Percentiles rank a stretch among this genome's conserved stretches.
Conservation (phyloP, 345 rosid genomes). For the Gossypioides kirkii region DNA sequence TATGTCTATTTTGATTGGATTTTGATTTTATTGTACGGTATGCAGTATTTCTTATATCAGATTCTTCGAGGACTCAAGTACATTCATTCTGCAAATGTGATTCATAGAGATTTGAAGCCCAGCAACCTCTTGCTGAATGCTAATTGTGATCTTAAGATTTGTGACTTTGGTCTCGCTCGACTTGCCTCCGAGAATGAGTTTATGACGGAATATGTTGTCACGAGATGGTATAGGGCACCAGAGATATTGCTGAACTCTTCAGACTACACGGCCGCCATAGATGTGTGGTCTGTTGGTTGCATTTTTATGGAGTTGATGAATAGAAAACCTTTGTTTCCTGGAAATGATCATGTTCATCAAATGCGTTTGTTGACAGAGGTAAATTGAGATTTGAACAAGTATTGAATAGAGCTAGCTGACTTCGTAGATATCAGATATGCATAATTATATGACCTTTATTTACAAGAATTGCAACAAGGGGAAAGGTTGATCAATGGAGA, state of each 20-base stretch:
- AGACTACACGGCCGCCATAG: conserved; percentile 85
- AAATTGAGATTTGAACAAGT: conserved; percentile 9
- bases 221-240: conserved; percentile 98
- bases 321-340: conserved; percentile 87
- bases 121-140: conserved; percentile 86
- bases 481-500: neutral
- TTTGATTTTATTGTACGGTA: conserved; percentile 1
- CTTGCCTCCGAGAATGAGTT: conserved; percentile 79
- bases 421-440: neutral
- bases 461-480: neutral
- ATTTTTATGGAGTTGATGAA: conserved; percentile 97
- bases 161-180: conserved; percentile 93
- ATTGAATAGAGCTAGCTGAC: neutral
- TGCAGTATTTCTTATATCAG: conserved; percentile 95
- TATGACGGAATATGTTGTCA: conserved; percentile 98
- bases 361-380: conserved; percentile 93
- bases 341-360: conserved; percentile 92
- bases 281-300: conserved; percentile 99
- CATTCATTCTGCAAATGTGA: conserved; percentile 91
- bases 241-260: conserved; percentile 87
- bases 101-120: conserved; percentile 93
- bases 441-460: neutral
- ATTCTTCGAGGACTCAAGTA: conserved; percentile 89
- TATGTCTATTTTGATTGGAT: neutral
- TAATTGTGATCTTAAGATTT: conserved; percentile 85